Percentiles rank a stretch among this genome's conserved stretches.
phyloP scores from a whole-genome alignment of 2,329 filamentous ascomycete species.

The Mycosphaerella arachidis region DNA sequence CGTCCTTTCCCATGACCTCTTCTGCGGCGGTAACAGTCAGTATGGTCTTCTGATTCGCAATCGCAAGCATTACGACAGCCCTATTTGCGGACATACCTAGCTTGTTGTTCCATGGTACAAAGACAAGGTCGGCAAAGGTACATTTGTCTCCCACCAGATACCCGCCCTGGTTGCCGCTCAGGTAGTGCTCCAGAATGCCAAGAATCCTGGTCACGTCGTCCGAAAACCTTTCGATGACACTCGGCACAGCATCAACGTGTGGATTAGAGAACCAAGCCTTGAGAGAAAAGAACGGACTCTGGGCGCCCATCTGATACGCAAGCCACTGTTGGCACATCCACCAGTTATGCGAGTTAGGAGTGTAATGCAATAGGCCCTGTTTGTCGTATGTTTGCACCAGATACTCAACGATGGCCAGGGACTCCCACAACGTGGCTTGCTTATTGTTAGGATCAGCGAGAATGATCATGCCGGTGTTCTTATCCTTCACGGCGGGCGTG shows the following conservation, averaged over 20 bases:
- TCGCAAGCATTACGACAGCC: background rate
- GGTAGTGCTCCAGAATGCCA: no score
- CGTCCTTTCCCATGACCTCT: background rate
- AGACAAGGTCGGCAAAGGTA: no score
- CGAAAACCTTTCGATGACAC: background rate
- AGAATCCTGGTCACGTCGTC: background rate
- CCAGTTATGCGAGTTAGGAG: background rate
- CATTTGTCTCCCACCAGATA: no score
- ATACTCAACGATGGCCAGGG: background rate
- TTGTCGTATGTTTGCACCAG: background rate
- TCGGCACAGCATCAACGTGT: background rate
- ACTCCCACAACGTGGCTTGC: background rate
- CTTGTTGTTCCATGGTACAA: background rate
- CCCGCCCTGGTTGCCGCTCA: no score
- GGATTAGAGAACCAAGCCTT: background rate
- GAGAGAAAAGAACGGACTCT: background rate
- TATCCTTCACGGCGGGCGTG: background rate
- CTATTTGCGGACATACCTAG: background rate
- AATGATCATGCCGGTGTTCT: constrained; percentile 1
- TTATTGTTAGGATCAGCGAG: background rate
- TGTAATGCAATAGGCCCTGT: background rate
- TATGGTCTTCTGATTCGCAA: background rate
- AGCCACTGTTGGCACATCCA: constrained; percentile 1
- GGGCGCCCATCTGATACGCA: background rate
- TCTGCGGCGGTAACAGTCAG: background rate